phyloP scores from a whole-genome alignment of 768 basidiomycete species.

The Leccinum uliginosum region DNA sequence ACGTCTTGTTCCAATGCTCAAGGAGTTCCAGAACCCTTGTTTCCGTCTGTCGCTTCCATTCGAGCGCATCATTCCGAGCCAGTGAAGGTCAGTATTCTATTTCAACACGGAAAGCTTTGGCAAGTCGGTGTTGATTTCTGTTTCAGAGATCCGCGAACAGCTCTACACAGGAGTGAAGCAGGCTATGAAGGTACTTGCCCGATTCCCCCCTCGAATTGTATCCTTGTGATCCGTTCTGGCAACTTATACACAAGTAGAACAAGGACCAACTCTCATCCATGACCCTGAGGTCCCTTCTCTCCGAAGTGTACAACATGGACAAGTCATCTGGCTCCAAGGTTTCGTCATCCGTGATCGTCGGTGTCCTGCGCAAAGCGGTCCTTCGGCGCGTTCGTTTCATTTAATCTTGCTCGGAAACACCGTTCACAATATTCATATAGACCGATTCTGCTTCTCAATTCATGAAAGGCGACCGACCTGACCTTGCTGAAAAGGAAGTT shows the following conservation, averaged over 20 bases:
- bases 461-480: slow-evolving; percentile 50
- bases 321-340: slow-evolving; percentile 46
- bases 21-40: slow-evolving; percentile 8
- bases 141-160: slow-evolving; percentile 48
- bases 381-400: slow-evolving; percentile 50
- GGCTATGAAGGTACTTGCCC: slow-evolving; percentile 62
- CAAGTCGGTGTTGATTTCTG: neutral
- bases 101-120: neutral
- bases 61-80: slow-evolving; percentile 3
- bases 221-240: neutral
- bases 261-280: slow-evolving; percentile 56
- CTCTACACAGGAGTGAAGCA: slow-evolving; percentile 53
- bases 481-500: slow-evolving; percentile 61
- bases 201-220: neutral
- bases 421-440: slow-evolving; percentile 33
- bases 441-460: slow-evolving; percentile 57
- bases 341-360: slow-evolving; percentile 44
- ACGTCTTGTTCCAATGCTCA: slow-evolving; percentile 7
- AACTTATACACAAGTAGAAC: slow-evolving; percentile 35
- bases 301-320: slow-evolving; percentile 66
- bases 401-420: neutral
- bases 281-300: slow-evolving; percentile 60
- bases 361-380: slow-evolving; percentile 55
- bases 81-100: slow-evolving; percentile 19
- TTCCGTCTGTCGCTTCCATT: slow-evolving; percentile 10